These are phyloP conservation scores for Chytridiales sp. DNA, from an alignment of 371 early-diverging fungal species.

Conservation along the genomic window DNA sequence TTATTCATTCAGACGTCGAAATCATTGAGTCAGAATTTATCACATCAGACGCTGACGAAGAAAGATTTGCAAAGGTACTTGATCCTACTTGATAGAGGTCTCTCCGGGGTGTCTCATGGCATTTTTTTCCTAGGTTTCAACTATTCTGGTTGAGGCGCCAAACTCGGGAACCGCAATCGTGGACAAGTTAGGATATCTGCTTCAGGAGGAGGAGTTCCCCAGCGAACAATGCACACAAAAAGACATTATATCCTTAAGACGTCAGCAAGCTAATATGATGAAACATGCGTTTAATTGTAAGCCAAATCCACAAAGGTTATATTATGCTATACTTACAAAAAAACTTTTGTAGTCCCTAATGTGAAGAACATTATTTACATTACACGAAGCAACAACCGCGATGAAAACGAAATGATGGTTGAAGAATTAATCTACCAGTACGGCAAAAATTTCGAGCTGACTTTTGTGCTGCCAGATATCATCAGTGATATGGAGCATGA, in stretches of 20 bases:
- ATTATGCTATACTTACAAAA: no score
- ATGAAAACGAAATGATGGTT: slow-evolving; percentile 98
- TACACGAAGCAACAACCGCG: slow-evolving; percentile 90
- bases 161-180: slow-evolving; percentile 46
- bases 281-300: slow-evolving; percentile 74
- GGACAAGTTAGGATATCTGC: slow-evolving; percentile 51
- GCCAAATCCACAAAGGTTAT: slow-evolving; percentile 13
- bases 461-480: slow-evolving; percentile 46
- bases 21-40: slow-evolving; percentile 68
- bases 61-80: slow-evolving; percentile 56
- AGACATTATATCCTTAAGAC: slow-evolving; percentile 48
- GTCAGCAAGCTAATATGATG: slow-evolving; percentile 68
- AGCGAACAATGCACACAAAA: slow-evolving; percentile 43
- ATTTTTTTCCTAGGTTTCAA: slow-evolving; percentile 27
- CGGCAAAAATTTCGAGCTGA: slow-evolving; percentile 48
- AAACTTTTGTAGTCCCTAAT: slow-evolving; percentile 57
- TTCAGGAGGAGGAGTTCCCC: slow-evolving; percentile 55
- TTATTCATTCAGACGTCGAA: slow-evolving; percentile 53
- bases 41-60: slow-evolving; percentile 61
- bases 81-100: slow-evolving; percentile 27
- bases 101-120: not conserved
- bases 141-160: slow-evolving; percentile 45
- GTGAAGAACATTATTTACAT: slow-evolving; percentile 88
- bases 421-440: slow-evolving; percentile 29
- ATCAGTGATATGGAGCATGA: slow-evolving; percentile 26